phyloP scores from a whole-genome alignment of 306 rosid genomes.

The Vigna hirtella region DNA sequence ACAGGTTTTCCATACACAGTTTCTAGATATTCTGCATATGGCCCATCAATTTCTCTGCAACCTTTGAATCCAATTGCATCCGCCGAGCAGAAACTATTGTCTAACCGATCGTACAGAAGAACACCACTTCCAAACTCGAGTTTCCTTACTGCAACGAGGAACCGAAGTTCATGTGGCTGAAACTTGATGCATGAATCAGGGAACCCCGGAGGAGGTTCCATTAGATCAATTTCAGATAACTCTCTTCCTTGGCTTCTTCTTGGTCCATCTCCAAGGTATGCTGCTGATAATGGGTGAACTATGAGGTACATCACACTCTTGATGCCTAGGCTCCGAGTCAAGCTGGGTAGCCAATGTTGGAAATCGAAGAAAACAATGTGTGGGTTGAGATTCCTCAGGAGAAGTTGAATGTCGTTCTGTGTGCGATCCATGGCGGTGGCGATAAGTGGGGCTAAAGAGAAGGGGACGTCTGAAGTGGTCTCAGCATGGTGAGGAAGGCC shows the following conservation, averaged over 20 bases:
- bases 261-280: not conserved
- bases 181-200: constrained; percentile 27
- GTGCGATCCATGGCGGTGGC: constrained; percentile 47
- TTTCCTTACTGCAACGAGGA: constrained; percentile 11
- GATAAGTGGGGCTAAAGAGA: not conserved
- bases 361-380: constrained; percentile 45
- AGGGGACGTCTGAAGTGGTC: constrained; percentile 48
- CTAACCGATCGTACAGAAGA: no score
- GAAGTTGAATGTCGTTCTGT: constrained; percentile 25
- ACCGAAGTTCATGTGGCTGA: constrained; percentile 33
- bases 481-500: constrained; percentile 46
- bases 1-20: constrained; percentile 10
- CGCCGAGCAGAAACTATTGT: no score
- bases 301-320: constrained; percentile 8
- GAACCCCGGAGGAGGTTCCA: constrained; percentile 27
- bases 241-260: constrained; percentile 15
- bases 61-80: no score
- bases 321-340: constrained; percentile 33
- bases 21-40: constrained; percentile 29
- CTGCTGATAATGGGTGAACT: not conserved
- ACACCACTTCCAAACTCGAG: constrained; percentile 20
- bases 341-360: constrained; percentile 39
- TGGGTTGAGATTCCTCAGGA: constrained; percentile 34
- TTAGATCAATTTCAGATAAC: constrained; percentile 25
- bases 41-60: no score